Percentiles rank a stretch among this genome's conserved stretches.
Evolutionary conservation across 768 basidiomycete species (phyloP).

Genomic region (Gymnopilus junonius): DNA sequence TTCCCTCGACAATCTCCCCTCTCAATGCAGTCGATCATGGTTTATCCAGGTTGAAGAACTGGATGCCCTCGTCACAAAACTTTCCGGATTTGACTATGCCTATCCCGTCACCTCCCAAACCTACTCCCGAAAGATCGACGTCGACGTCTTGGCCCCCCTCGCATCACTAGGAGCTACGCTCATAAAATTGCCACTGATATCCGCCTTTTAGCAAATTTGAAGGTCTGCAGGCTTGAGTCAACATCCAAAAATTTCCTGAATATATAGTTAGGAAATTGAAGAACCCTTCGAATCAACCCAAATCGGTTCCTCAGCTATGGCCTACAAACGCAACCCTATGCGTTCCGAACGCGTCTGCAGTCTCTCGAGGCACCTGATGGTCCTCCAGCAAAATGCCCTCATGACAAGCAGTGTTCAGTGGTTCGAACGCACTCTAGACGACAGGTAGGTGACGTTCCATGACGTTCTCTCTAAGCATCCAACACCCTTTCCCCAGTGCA

Average conservation of each 20-base stretch:
- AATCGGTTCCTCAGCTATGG: constrained; percentile 97
- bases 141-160: constrained; percentile 89
- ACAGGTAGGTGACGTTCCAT: constrained; percentile 41
- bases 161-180: constrained; percentile 93
- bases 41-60: constrained; percentile 76
- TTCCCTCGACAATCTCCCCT: background rate
- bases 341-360: constrained; percentile 97
- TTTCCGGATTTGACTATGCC: constrained; percentile 91
- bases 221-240: constrained; percentile 44
- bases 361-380: constrained; percentile 94
- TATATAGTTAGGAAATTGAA: constrained; percentile 79
- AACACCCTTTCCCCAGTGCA: constrained; percentile 48
- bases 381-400: constrained; percentile 92
- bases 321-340: constrained; percentile 99
- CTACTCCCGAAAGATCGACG: constrained; percentile 96
- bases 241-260: background rate
- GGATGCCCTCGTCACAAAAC: constrained; percentile 86
- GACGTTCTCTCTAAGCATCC: background rate
- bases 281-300: constrained; percentile 99
- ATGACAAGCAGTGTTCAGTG: constrained; percentile 96
- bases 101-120: constrained; percentile 99
- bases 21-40: background rate
- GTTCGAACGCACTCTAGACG: constrained; percentile 98
- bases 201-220: constrained; percentile 90
- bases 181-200: constrained; percentile 99